These are phyloP conservation scores for Rhodotorula sp. DNA, from an alignment of 1,284 basidiomycete species.

Conservation along the genomic window DNA sequence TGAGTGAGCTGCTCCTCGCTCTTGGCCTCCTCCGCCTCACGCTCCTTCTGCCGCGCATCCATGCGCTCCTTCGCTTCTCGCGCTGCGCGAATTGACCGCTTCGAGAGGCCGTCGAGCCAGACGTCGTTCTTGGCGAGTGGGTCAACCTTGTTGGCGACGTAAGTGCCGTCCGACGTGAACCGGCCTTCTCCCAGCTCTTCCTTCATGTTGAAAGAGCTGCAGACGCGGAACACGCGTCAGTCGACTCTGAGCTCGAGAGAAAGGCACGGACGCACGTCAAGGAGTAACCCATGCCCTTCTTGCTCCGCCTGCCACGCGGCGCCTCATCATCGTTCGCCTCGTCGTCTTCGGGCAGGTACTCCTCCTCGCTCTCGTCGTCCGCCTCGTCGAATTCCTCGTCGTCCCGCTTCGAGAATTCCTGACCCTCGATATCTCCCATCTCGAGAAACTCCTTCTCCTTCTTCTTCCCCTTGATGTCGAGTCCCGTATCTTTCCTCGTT, in stretches of 20 bases:
- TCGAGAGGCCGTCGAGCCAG: slow-evolving; percentile 90
- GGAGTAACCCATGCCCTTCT: slow-evolving; percentile 87
- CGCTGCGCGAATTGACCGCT: slow-evolving; percentile 81
- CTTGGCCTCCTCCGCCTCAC: slow-evolving; percentile 61
- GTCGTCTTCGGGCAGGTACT: slow-evolving; percentile 58
- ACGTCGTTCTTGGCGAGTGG: slow-evolving; percentile 87
- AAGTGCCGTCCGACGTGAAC: slow-evolving; percentile 82
- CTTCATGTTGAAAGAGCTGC: slow-evolving; percentile 87
- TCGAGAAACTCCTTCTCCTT: slow-evolving; percentile 64
- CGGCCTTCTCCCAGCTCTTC: slow-evolving; percentile 97
- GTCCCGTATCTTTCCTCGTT: slow-evolving; percentile 43
- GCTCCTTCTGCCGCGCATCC: slow-evolving; percentile 65
- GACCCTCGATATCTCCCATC: slow-evolving; percentile 91
- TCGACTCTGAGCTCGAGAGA: no score
- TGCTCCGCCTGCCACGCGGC: slow-evolving; percentile 55
- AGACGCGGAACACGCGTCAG: not conserved
- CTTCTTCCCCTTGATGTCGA: slow-evolving; percentile 62
- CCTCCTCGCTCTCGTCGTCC: slow-evolving; percentile 64
- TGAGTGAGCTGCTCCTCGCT: slow-evolving; percentile 50
- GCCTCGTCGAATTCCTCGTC: slow-evolving; percentile 36
- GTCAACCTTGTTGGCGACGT: slow-evolving; percentile 64
- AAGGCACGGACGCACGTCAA: slow-evolving; percentile 53
- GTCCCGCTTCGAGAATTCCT: slow-evolving; percentile 63
- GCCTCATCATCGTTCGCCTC: slow-evolving; percentile 47
- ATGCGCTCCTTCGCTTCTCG: slow-evolving; percentile 58